Base-by-base conservation (phyloP, 768 basidiomycete species). In the Suillus plorans region DNA sequence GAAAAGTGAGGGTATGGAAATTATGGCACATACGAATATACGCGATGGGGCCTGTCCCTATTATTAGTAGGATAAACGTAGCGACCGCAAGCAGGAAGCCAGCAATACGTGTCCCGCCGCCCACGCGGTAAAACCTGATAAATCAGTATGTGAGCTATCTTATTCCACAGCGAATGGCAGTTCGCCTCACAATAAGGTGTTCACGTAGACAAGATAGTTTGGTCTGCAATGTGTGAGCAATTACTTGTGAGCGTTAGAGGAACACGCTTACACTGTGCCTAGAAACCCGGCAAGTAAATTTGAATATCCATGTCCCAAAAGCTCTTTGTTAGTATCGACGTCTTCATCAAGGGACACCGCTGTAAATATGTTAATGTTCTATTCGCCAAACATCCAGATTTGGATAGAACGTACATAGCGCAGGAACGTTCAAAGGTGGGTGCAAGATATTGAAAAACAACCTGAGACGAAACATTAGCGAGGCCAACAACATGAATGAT, bases 241-340 rank as follows among this genome's bases (percentile, higher is more conserved):
- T 1, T 12, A 22, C 6, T 12, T 9, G 13, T 6, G 52, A 41
- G 28, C 2, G n/a, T 63, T 20, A 8, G 22, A 63, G 50, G 52
- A 49, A 56, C 52, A 55, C 28, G 80, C 88, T 65, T 80, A 92
- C 83, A 96, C 94, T 9, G 91, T 89, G 8, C 96, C 95, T 36
- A 91, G 69, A 1, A 89, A 58, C 3, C 95, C 96, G 2, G 95
- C 86, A 0, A 91, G 79, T 4, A 98, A 68, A 73, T 99, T 98
- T 1, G 94, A 95, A 65, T 92, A 89, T 10, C 97, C 97, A 73
- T 99, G 97, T 0, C 85, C 94, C 56, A 97, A 85, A 12, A 99
- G 87, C 73, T 99, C 97, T 66, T 89, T 89, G 76, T 99, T 89
- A 0, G 96, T 95, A 68, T 97, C 89, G 64, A 97, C 84, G 57